These are phyloP conservation scores for Suhomyces prunicola DNA, from an alignment of 805 yeast genomes.

Conservation along the genomic window DNA sequence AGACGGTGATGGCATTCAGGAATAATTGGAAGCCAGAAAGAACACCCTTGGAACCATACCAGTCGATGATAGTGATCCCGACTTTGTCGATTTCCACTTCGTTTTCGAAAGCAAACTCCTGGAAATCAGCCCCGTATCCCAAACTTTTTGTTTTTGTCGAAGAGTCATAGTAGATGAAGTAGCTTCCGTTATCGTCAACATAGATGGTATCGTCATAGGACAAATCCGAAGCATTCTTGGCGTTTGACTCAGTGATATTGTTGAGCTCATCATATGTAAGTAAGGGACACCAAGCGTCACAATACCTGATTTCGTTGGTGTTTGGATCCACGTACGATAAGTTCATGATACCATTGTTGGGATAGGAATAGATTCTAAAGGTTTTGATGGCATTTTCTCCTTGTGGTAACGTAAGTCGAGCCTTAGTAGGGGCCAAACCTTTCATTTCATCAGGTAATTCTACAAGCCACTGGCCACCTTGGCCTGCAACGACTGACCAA, in stretches of 20 bases:
- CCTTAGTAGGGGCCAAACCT: slow-evolving; percentile 62
- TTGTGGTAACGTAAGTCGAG: slow-evolving; percentile 65
- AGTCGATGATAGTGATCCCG: slow-evolving; percentile 59
- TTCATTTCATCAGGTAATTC: slow-evolving; percentile 48
- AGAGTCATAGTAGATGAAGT: slow-evolving; percentile 32
- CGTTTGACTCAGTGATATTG: slow-evolving; percentile 21
- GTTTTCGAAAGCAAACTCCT: slow-evolving; percentile 81
- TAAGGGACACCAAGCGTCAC: slow-evolving; percentile 92
- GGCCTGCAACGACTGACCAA: slow-evolving; percentile 52
- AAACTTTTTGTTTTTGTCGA: slow-evolving; percentile 31
- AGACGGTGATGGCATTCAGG: slow-evolving; percentile 57
- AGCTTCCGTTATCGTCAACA: slow-evolving; percentile 34
- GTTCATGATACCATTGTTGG: slow-evolving; percentile 89
- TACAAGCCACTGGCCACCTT: slow-evolving; percentile 66
- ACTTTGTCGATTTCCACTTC: slow-evolving; percentile 57
- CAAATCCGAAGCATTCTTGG: slow-evolving; percentile 19
- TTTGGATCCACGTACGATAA: slow-evolving; percentile 77
- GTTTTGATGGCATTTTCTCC: slow-evolving; percentile 48
- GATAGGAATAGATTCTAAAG: slow-evolving; percentile 73
- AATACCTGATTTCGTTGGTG: slow-evolving; percentile 52
- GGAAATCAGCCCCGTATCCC: slow-evolving; percentile 52
- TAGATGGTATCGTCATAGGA: slow-evolving; percentile 28
- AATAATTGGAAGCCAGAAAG: slow-evolving; percentile 71
- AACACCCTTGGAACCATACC: slow-evolving; percentile 68
- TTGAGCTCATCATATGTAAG: slow-evolving; percentile 37